Base-by-base conservation (phyloP, 2,329 filamentous ascomycete genomes). In the Claviceps monticola region DNA sequence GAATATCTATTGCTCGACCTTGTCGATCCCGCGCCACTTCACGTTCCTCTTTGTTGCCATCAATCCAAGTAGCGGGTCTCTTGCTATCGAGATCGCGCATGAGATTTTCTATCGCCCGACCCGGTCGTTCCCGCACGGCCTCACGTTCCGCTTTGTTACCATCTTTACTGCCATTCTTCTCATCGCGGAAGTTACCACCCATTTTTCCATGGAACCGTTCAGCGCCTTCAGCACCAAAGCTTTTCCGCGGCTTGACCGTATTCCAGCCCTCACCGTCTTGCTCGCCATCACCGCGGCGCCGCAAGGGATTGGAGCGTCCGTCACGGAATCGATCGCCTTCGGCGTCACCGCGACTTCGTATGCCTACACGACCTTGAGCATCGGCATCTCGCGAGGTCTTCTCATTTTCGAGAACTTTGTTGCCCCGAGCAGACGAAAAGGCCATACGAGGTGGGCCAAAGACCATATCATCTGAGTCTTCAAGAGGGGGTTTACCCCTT, bases 361-460 rank as follows among this genome's bases (percentile, higher is more conserved):
- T 56, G 48, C 61, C 76, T 53, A 82, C 83, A 39, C 83, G 79
- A 51, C 83, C 80, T 55, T 71, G 69, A 13, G 68, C 61, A 23
- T 80, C 76, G 7, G 65, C 52, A 48, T 79, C 77, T 58, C 77
- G 80, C 23, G 62, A 55, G 2, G 68, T 62, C 58, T 79, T 81
- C 29, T 83, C 76, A 29, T 69, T 70, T 48, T 80, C 78, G 48
- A 73, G 68, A 14, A 69, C 68, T 54, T 74, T 72, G 50, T 68
- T 65, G 23, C 78, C 72, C 53, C 85, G 86, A 21, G 84, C 78
- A 1, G 89, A 94, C 50, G 87, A 80, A 66, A 96, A 95, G 45
- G 82, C 80, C 46, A 82, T 87, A 66, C 87, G 86, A 1, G 89
- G 87, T 19, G 89, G 89, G 14, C 87, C 89, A 53, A 95, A 84